Conservation (phyloP, 208 protist species). For the Leishmania lainsoni region DNA sequence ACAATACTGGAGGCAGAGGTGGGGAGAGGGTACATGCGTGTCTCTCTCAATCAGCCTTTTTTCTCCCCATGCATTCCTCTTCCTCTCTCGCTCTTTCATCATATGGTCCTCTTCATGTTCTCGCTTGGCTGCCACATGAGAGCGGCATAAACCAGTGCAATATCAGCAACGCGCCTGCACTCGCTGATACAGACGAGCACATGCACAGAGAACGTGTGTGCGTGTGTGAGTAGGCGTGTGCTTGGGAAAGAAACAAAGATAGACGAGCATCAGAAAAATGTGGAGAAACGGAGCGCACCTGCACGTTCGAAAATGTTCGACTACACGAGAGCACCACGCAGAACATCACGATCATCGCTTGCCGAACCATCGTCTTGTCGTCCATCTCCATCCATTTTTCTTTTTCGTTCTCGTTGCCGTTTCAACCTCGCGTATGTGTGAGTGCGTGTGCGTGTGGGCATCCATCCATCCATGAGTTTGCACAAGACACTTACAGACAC, state of each 20-base stretch:
- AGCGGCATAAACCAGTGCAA: neutral
- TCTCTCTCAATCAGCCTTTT: no score
- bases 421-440: neutral
- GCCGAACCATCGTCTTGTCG: neutral
- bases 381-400: neutral
- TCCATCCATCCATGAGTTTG: neutral
- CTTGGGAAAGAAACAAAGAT: neutral
- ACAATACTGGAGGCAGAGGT: no score
- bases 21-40: no score
- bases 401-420: neutral
- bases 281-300: neutral
- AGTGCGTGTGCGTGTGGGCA: no score
- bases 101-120: no score
- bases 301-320: neutral
- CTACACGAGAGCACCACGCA: neutral
- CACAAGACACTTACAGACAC: neutral
- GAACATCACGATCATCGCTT: neutral
- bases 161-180: no score
- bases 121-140: no score
- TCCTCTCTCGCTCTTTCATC: no score
- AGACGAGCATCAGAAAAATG: neutral
- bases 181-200: neutral
- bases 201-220: neutral
- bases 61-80: no score
- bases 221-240: neutral